Conservation (phyloP, 352 stramenopile genomes). For the Pythium pyrilobum region DNA sequence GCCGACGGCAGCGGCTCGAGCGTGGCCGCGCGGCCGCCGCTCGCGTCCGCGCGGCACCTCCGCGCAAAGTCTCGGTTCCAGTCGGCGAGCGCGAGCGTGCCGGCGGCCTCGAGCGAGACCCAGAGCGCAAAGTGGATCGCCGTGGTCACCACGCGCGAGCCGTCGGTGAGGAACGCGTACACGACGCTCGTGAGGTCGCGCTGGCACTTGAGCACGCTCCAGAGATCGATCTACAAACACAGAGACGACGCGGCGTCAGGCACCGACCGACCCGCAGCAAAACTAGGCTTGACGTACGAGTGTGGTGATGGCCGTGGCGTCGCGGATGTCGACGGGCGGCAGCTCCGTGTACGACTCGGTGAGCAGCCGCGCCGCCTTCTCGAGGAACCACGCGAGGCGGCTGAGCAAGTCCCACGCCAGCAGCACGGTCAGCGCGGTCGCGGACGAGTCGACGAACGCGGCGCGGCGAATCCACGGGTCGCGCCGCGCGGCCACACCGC, state of each 20-base stretch:
- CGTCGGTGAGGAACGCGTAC: constrained; percentile 34
- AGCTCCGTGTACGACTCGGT: constrained; percentile 61
- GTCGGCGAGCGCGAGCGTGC: constrained; percentile 29
- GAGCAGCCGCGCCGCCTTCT: constrained; percentile 28
- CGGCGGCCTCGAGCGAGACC: constrained; percentile 22
- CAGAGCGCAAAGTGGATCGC: constrained; percentile 37
- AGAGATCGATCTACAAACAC: constrained; percentile 22
- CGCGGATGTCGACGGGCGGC: constrained; percentile 49
- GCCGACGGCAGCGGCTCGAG: not conserved
- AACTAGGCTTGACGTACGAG: constrained; percentile 14
- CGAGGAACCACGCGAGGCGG: constrained; percentile 10
- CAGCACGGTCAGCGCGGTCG: not conserved
- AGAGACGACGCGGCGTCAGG: no score
- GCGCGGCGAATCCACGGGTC: constrained; percentile 1
- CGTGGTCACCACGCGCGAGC: constrained; percentile 23
- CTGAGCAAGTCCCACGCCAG: constrained; percentile 15
- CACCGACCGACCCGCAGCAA: not conserved
- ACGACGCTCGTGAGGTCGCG: constrained; percentile 36
- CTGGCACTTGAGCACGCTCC: constrained; percentile 39
- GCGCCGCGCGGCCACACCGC: not conserved
- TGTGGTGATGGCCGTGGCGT: constrained; percentile 31
- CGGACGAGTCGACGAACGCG: constrained; percentile 12
- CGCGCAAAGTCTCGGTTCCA: constrained; percentile 24
- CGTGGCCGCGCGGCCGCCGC: not conserved
- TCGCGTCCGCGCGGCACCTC: not conserved